Conservation (phyloP, 345 rosid species). For the Schrenkiella parvula region DNA sequence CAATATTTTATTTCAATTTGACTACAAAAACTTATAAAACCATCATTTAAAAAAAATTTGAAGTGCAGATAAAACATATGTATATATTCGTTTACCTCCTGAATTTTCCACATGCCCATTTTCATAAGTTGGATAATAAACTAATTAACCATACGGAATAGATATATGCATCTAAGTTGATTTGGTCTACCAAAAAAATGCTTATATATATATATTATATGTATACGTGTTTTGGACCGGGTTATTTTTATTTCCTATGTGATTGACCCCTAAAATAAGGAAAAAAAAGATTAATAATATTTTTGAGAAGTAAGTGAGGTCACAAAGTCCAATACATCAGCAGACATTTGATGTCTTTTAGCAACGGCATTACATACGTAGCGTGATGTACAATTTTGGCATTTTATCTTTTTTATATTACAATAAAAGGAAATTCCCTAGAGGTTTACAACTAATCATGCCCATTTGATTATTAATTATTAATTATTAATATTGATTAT, state of each 20-base stretch:
- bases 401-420: constrained; percentile 15
- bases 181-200: neutral
- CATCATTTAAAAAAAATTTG: neutral
- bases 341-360: constrained; percentile 36
- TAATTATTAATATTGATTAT: too few relatives aligned
- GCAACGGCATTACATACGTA: constrained; percentile 23
- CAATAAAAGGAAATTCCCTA: constrained; percentile 10
- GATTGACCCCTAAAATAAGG: constrained; percentile 32
- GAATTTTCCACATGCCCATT: neutral
- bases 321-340: constrained; percentile 33
- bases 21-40: neutral
- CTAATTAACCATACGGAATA: neutral
- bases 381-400: constrained; percentile 37
- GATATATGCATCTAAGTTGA: neutral
- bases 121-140: neutral
- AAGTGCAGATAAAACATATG: neutral
- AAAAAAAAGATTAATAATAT: neutral
- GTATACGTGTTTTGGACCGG: constrained; percentile 18
- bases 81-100: neutral
- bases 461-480: constrained; percentile 17
- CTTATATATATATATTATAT: neutral
- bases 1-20: neutral
- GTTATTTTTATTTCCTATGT: neutral
- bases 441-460: constrained; percentile 30
- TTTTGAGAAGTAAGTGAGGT: constrained; percentile 26